Evolutionary conservation across 2,329 filamentous ascomycete species (phyloP).

Genomic region (Fusarium clavum): DNA sequence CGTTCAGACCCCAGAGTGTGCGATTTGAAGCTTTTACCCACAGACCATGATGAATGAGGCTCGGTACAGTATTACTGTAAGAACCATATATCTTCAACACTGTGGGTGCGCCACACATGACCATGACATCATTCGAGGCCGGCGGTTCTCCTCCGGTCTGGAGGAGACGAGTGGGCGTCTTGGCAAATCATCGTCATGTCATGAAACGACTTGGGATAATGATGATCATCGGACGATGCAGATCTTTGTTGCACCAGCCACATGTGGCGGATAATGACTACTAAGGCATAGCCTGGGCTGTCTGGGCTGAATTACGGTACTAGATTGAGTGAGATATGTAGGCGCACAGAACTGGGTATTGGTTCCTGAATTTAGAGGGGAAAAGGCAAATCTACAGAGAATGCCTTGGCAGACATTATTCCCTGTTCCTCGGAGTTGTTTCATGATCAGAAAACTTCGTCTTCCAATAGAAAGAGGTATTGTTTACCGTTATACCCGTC

Average conservation of each 20-base stretch:
- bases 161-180: conserved; percentile 1
- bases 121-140: conserved; percentile 41
- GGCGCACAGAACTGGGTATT: neutral
- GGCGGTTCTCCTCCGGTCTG: conserved; percentile 36
- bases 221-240: conserved; percentile 22
- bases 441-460: neutral
- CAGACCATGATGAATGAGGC: neutral
- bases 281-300: neutral
- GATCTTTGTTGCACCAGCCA: conserved; percentile 31
- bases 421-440: neutral
- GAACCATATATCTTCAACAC: neutral
- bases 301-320: neutral
- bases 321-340: neutral
- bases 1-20: neutral
- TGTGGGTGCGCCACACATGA: conserved; percentile 36
- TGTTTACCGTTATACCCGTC: neutral
- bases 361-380: neutral
- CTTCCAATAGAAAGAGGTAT: neutral
- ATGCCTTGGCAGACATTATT: neutral
- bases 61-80: neutral
- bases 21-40: neutral
- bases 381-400: neutral
- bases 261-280: conserved; percentile 10
- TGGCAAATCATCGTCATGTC: conserved; percentile 27
- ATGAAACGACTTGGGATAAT: conserved; percentile 3